phyloP scores from a whole-genome alignment of 306 rosid species.

The Corylus heterophylla region DNA sequence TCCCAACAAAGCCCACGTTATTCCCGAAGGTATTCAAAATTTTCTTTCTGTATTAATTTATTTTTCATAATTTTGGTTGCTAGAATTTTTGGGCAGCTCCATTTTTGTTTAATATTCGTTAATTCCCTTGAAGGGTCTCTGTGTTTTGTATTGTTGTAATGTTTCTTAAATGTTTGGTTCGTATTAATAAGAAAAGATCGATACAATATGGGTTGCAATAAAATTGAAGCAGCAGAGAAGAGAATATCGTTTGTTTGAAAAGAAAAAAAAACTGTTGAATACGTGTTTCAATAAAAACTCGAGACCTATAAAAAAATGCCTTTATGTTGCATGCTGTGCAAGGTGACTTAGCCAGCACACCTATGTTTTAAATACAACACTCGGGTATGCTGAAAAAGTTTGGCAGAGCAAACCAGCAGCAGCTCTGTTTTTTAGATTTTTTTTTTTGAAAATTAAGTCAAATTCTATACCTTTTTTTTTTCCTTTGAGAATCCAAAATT shows the following conservation, averaged over 20 bases:
- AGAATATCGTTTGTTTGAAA: no score
- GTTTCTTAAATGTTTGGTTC: background rate
- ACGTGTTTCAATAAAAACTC: no score
- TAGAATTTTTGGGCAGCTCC: background rate
- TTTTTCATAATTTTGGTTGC: background rate
- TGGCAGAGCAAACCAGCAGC: no score
- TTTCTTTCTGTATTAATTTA: background rate
- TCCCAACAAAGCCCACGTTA: background rate
- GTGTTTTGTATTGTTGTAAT: background rate
- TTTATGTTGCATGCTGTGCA: no score
- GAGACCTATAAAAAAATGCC: no score
- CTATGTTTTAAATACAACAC: no score
- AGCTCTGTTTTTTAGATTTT: no score
- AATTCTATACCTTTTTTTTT: background rate
- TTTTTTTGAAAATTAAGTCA: background rate
- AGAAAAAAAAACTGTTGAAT: no score
- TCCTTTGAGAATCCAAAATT: background rate
- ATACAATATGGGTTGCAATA: background rate
- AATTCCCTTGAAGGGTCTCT: background rate
- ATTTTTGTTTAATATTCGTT: background rate
- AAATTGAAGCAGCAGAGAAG: background rate
- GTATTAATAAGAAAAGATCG: background rate
- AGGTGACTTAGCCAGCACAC: no score
- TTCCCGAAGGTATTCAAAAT: background rate
- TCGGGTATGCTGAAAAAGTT: no score